Evolutionary conservation across 2,329 filamentous ascomycete genomes (phyloP).

Genomic region (Sporothrix euskadiensis): DNA sequence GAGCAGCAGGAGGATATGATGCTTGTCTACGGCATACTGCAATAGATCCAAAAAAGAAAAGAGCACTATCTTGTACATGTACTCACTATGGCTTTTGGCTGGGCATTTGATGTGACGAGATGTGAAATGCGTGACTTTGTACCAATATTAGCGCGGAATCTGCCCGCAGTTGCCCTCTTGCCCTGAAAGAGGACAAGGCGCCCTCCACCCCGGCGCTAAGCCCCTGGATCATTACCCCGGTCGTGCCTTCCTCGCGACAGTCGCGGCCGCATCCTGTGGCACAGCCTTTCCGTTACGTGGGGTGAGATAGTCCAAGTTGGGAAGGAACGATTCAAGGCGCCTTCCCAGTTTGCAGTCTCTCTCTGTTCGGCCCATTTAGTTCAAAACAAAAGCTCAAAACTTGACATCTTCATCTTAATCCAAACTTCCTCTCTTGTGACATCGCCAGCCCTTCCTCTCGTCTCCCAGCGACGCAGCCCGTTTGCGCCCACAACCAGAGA

Average conservation of each 20-base stretch:
- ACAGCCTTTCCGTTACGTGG: slow-evolving; percentile 1
- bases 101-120: background rate
- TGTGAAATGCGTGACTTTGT: background rate
- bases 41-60: background rate
- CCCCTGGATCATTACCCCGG: slow-evolving; percentile 1
- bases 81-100: background rate
- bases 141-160: background rate
- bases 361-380: background rate
- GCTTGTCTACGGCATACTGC: background rate
- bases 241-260: background rate
- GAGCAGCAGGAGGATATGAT: background rate
- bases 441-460: background rate
- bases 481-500: background rate
- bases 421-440: background rate
- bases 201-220: background rate
- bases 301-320: background rate
- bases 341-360: background rate
- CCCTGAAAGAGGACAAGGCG: background rate
- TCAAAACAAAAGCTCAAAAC: background rate
- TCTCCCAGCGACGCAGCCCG: background rate
- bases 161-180: background rate
- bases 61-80: background rate
- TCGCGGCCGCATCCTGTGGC: background rate
- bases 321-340: slow-evolving; percentile 19
- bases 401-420: background rate